These are phyloP conservation scores for Gossypium herbaceum DNA, from an alignment of 345 rosid genomes.

Conservation along the genomic window DNA sequence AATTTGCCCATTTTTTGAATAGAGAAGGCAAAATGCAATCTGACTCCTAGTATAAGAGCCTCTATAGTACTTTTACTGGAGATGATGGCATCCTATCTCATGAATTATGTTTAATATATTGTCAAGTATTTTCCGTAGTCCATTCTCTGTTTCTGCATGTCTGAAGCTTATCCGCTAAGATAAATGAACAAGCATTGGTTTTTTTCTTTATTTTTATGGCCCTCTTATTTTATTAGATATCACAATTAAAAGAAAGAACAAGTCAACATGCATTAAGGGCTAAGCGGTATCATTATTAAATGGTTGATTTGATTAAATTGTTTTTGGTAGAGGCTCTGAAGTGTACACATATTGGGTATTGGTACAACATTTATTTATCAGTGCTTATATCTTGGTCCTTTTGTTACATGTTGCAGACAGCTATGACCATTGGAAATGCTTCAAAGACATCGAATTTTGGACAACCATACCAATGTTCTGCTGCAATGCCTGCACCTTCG, in stretches of 20 bases:
- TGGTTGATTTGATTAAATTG: background rate
- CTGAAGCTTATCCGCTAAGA: background rate
- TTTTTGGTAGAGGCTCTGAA: background rate
- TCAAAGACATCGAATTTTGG: constrained; percentile 35
- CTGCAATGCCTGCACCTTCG: constrained; percentile 40
- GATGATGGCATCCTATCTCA: background rate
- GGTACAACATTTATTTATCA: background rate
- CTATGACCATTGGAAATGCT: constrained; percentile 49
- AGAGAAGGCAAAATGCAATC: too few species aligned
- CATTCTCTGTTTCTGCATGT: background rate
- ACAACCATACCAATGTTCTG: constrained; percentile 47
- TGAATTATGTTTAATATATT: too few species aligned
- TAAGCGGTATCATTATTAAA: background rate
- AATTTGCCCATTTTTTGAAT: too few species aligned
- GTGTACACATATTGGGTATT: background rate
- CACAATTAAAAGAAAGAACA: background rate
- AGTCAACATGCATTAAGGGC: background rate
- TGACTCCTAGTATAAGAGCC: too few species aligned
- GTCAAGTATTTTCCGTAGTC: background rate
- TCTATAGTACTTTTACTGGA: background rate
- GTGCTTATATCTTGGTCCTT: constrained; percentile 7
- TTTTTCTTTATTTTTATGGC: background rate
- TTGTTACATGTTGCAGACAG: constrained; percentile 53
- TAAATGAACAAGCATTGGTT: background rate
- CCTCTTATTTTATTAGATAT: background rate